phyloP scores from a whole-genome alignment of 1,284 basidiomycete genomes.

The Ceratobasidium sp. region DNA sequence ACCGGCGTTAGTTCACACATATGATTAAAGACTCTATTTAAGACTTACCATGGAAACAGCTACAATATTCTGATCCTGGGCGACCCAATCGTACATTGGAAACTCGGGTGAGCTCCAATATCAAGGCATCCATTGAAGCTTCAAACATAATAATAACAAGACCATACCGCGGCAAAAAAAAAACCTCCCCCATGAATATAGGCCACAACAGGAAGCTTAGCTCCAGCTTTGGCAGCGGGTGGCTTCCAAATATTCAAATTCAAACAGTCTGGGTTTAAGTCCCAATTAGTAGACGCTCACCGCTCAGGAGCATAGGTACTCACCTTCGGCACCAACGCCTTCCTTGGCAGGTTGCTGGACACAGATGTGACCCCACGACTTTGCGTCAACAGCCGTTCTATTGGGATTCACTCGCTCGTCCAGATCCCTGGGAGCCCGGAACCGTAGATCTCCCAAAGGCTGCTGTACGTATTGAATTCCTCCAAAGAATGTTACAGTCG shows the following conservation, averaged over 20 bases:
- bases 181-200: slow-evolving; percentile 71
- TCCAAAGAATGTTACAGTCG: slow-evolving; percentile 62
- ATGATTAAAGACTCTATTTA: not conserved
- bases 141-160: not conserved
- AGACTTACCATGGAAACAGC: slow-evolving; percentile 57
- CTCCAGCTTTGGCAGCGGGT: slow-evolving; percentile 45
- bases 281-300: not conserved
- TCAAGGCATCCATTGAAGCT: not conserved
- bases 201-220: slow-evolving; percentile 66
- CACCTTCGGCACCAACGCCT: slow-evolving; percentile 23
- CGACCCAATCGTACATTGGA: slow-evolving; percentile 62
- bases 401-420: slow-evolving; percentile 41
- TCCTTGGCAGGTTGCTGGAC: slow-evolving; percentile 31
- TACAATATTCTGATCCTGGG: slow-evolving; percentile 49
- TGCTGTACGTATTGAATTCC: slow-evolving; percentile 58
- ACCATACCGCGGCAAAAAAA: slow-evolving; percentile 33
- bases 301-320: not conserved
- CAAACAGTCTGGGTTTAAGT: slow-evolving; percentile 53
- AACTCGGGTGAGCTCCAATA: slow-evolving; percentile 54
- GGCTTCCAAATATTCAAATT: slow-evolving; percentile 55
- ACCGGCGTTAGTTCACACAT: not conserved
- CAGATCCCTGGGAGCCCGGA: slow-evolving; percentile 51
- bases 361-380: slow-evolving; percentile 29
- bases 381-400: slow-evolving; percentile 39
- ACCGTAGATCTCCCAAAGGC: slow-evolving; percentile 49